A percentile compares a stretch with the other conserved stretches of the same genome.
Conservation (phyloP, 805 yeast genomes). For the Yamadazyma ubonensis region DNA sequence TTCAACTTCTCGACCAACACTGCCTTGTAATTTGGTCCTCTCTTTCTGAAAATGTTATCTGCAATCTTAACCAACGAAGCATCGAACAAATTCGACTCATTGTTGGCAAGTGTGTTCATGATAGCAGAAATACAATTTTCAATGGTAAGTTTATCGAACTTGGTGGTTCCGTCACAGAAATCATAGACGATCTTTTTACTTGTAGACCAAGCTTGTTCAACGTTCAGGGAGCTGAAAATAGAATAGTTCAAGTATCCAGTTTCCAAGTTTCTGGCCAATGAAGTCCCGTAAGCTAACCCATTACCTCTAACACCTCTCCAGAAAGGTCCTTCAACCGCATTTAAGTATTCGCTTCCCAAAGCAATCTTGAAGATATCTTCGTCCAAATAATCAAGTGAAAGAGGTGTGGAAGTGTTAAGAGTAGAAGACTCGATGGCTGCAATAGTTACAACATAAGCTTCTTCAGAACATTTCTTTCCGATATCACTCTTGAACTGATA, state of each 20-base stretch:
- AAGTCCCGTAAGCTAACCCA: slow-evolving; percentile 91
- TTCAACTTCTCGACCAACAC: slow-evolving; percentile 54
- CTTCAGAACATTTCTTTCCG: slow-evolving; percentile 51
- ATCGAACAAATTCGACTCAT: slow-evolving; percentile 60
- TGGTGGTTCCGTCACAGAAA: slow-evolving; percentile 51
- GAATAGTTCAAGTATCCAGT: slow-evolving; percentile 64
- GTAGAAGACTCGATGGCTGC: slow-evolving; percentile 86
- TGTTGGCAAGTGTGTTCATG: slow-evolving; percentile 67
- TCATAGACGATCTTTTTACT: slow-evolving; percentile 65
- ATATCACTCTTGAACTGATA: slow-evolving; percentile 50
- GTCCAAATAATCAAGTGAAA: slow-evolving; percentile 49
- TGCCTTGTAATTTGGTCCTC: slow-evolving; percentile 67
- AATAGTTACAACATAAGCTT: slow-evolving; percentile 64
- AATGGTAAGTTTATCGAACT: slow-evolving; percentile 58
- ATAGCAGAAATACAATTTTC: slow-evolving; percentile 76
- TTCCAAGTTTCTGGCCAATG: slow-evolving; percentile 57
- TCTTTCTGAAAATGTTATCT: slow-evolving; percentile 62
- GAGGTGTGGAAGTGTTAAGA: slow-evolving; percentile 55
- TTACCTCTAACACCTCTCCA: slow-evolving; percentile 96
- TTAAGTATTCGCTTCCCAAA: slow-evolving; percentile 72
- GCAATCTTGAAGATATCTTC: slow-evolving; percentile 68
- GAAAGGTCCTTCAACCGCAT: slow-evolving; percentile 92
- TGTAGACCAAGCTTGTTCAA: slow-evolving; percentile 58
- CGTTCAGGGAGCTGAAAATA: slow-evolving; percentile 83
- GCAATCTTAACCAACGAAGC: slow-evolving; percentile 67